phyloP scores from a whole-genome alignment of 768 basidiomycete genomes.

The Amyloporia xantha region DNA sequence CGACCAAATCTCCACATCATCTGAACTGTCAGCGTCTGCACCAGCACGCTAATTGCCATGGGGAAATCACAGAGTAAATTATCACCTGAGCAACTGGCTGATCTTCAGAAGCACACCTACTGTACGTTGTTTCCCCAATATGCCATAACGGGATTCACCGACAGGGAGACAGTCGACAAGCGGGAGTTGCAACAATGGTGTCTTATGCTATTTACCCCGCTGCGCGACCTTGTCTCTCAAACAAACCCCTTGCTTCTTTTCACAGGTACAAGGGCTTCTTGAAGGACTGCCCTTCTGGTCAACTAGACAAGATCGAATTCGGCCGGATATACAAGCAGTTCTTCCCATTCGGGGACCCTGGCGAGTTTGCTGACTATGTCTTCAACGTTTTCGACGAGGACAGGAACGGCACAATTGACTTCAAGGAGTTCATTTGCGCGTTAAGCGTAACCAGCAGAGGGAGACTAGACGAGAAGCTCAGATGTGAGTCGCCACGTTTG shows the following conservation, averaged over 20 bases:
- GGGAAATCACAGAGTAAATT: slow-evolving; percentile 97
- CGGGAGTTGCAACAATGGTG: slow-evolving; percentile 95
- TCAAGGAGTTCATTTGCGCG: slow-evolving; percentile 98
- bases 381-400: slow-evolving; percentile 97
- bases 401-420: slow-evolving; percentile 96
- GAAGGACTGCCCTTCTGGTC: slow-evolving; percentile 96
- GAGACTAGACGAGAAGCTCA: slow-evolving; percentile 92
- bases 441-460: slow-evolving; percentile 93
- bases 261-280: slow-evolving; percentile 98
- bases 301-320: slow-evolving; percentile 94
- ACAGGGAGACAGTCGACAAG: slow-evolving; percentile 70
- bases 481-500: slow-evolving; percentile 55
- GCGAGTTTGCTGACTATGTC: slow-evolving; percentile 95
- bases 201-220: slow-evolving; percentile 9
- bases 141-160: slow-evolving; percentile 11
- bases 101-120: slow-evolving; percentile 97
- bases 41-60: slow-evolving; percentile 41
- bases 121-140: slow-evolving; percentile 45
- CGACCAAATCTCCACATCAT: neutral
- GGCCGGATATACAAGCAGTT: slow-evolving; percentile 98
- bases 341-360: slow-evolving; percentile 99
- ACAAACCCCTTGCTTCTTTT: slow-evolving; percentile 2
- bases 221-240: slow-evolving; percentile 12
- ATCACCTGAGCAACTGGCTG: slow-evolving; percentile 85
- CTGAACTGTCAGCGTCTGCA: slow-evolving; percentile 1